Evolutionary conservation across 2,329 filamentous ascomycete genomes (phyloP).

Genomic region (Huntiella moniliformis): DNA sequence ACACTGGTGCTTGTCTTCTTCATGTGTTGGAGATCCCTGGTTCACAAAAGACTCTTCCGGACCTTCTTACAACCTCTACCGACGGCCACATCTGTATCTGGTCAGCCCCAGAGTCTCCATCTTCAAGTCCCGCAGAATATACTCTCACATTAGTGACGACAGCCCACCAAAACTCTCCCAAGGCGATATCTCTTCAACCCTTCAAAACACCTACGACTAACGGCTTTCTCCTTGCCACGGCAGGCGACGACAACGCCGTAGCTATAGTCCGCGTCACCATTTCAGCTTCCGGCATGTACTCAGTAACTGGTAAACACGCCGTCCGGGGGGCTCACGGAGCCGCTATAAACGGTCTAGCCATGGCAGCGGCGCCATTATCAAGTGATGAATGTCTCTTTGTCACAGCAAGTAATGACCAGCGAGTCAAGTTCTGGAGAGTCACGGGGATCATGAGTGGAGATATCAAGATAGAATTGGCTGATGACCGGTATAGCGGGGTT

Average conservation of each 20-base stretch:
- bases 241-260: conserved; percentile 76
- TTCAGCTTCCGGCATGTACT: not conserved
- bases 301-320: conserved; percentile 10
- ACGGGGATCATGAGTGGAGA: conserved; percentile 13
- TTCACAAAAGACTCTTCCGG: conserved; percentile 3
- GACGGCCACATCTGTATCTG: conserved; percentile 59
- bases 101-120: conserved; percentile 15
- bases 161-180: conserved; percentile 69
- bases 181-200: conserved; percentile 35
- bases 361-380: not conserved
- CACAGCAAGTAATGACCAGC: conserved; percentile 41
- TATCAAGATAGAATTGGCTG: conserved; percentile 22
- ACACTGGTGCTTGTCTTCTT: conserved; percentile 60
- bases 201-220: conserved; percentile 49
- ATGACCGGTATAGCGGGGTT: conserved; percentile 36
- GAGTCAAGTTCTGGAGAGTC: conserved; percentile 35
- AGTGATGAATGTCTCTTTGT: conserved; percentile 14
- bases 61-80: conserved; percentile 52
- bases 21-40: conserved; percentile 32
- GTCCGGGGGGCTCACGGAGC: conserved; percentile 49
- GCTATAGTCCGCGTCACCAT: conserved; percentile 19
- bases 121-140: conserved; percentile 13
- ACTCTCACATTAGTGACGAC: conserved; percentile 19
- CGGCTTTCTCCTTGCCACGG: conserved; percentile 42
- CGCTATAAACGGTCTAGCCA: conserved; percentile 40